Evolutionary conservation across 1,139 yeast species (phyloP), one percentile per base, ranked within the genome.

Genomic region (Taiozyma onychis): DNA sequence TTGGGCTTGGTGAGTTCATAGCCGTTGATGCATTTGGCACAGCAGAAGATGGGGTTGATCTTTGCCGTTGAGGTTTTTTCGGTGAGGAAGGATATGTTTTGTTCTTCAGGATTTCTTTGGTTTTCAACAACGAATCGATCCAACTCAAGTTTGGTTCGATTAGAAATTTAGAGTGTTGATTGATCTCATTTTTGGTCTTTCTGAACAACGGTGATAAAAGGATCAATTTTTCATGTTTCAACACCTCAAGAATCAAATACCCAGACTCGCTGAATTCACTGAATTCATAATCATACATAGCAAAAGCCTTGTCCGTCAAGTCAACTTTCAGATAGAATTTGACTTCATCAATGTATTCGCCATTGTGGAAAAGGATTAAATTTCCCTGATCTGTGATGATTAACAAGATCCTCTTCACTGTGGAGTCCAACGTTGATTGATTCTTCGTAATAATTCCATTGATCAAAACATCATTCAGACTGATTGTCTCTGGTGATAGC

Each of bases 241-340:
- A 73, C 57, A 83, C 70, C 58, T 85, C 91, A 39, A 85, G 64
- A 16, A 85, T 83, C 48, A 85, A 70, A 58, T 80, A 85, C 1
- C 91, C 91, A 49, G 70, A 77, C 39, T 69, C 69, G n/a, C 66
- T 69, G 14, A 66, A 68, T 44, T 79, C 85, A 55, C 78, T 77
- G 64, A 85, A 85, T 61, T 85, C 93, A 65, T 83, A 85, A 65
- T 85, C 91, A 63, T 85, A 85, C 83, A 85, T 81, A 65, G 87
- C 86, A 53, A 85, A 81, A 57, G 81, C 82, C 63, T 58, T 81
- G 76, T 70, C 83, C 53, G 76, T 81, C 67, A 61, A 76, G 48
- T 82, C 78, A 13, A 81, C 73, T 26, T 80, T 81, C 13, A 80
- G 70, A 1, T 47, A 76, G 66, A 30, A 73, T 76, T 3, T 76